A percentile compares a stretch with the other conserved stretches of the same genome.
Conservation (phyloP, 1,139 yeast species). For the Suhomyces bribrorum region DNA sequence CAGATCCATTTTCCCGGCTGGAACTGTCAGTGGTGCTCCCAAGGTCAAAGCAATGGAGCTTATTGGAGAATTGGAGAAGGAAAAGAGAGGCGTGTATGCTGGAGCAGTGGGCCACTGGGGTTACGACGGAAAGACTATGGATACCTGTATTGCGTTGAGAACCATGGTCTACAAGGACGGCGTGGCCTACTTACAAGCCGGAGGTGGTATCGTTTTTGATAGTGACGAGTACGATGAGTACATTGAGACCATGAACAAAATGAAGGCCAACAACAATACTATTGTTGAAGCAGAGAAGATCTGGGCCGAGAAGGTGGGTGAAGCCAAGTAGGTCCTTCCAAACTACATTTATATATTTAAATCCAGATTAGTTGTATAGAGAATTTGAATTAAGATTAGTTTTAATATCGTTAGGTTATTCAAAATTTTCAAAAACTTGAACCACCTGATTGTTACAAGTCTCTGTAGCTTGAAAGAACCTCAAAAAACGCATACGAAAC, state of each 20-base stretch:
- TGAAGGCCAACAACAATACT: conserved; percentile 89
- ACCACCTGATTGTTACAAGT: no score
- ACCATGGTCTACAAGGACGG: conserved; percentile 96
- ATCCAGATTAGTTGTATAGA: background rate
- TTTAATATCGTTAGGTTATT: no score
- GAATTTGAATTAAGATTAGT: no score
- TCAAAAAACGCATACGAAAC: no score
- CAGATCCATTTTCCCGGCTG: conserved; percentile 97
- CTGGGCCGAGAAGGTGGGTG: conserved; percentile 59
- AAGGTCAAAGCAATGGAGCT: conserved; percentile 96
- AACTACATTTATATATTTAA: no score
- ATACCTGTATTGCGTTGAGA: conserved; percentile 94
- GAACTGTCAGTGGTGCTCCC: conserved; percentile 98
- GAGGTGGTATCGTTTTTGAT: conserved; percentile 96
- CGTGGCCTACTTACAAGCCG: conserved; percentile 91
- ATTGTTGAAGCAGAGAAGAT: conserved; percentile 85
- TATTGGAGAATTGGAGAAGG: conserved; percentile 84
- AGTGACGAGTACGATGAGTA: conserved; percentile 95
- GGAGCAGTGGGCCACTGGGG: conserved; percentile 99
- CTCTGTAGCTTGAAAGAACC: no score
- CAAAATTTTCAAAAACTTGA: no score
- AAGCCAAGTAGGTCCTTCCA: conserved; percentile 4
- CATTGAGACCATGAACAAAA: conserved; percentile 93
- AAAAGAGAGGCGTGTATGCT: conserved; percentile 94
- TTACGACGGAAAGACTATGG: conserved; percentile 89